Evolutionary conservation across 306 rosid species (phyloP).

Genomic region (Senna tora): DNA sequence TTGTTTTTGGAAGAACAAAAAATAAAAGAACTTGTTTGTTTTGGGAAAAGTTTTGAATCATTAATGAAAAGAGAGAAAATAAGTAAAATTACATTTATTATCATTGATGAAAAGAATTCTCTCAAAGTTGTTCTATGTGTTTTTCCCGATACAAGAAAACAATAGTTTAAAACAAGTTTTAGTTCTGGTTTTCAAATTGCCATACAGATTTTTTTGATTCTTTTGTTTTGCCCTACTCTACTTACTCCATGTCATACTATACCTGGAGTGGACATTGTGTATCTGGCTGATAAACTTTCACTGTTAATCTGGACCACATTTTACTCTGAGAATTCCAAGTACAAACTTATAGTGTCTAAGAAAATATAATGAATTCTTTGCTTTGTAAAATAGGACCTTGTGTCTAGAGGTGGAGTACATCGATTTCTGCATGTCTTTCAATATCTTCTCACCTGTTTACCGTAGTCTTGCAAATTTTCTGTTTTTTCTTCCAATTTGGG

Average conservation of each 20-base stretch:
- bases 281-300: background rate
- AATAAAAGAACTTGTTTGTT: too few species aligned
- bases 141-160: too few species aligned
- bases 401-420: background rate
- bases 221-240: too few species aligned
- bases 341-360: background rate
- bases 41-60: too few species aligned
- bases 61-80: too few species aligned
- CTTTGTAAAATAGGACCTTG: background rate
- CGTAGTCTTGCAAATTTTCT: background rate
- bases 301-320: background rate
- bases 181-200: too few species aligned
- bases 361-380: background rate
- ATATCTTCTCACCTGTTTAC: background rate
- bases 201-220: too few species aligned
- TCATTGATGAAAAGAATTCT: too few species aligned
- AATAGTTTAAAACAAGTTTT: too few species aligned
- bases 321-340: constrained; percentile 9
- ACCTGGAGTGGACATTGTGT: background rate
- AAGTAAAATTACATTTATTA: too few species aligned
- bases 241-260: background rate
- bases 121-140: too few species aligned
- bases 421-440: background rate
- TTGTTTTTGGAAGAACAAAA: too few species aligned
- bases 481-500: background rate